A percentile compares a stretch with the other conserved stretches of the same genome.
These are phyloP conservation scores for Hypseocharis bilobata DNA, from an alignment of 441 rosid species.

Conservation along the genomic window DNA sequence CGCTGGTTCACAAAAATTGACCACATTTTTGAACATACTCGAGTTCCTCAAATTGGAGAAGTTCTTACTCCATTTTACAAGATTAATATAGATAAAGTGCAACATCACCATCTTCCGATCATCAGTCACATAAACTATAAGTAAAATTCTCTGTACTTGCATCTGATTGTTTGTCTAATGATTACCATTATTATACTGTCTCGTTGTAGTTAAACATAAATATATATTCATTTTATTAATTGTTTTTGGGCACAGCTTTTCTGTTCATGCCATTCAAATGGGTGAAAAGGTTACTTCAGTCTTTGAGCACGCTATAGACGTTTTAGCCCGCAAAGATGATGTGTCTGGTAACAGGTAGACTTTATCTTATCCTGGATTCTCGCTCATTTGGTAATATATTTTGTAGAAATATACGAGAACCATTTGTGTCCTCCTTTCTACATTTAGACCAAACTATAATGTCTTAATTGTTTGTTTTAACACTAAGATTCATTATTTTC, in stretches of 20 bases:
- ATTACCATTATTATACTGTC: constrained; percentile 14
- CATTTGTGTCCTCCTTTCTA: background rate
- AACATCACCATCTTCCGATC: constrained; percentile 64
- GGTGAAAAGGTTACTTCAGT: constrained; percentile 78
- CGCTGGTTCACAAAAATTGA: constrained; percentile 90
- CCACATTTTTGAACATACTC: constrained; percentile 84
- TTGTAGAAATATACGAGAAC: background rate
- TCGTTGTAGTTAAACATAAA: constrained; percentile 10
- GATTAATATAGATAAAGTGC: constrained; percentile 48
- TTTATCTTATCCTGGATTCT: constrained; percentile 9
- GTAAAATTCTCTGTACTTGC: constrained; percentile 31
- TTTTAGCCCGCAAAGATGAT: constrained; percentile 69
- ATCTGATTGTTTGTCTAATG: constrained; percentile 10
- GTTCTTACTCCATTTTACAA: constrained; percentile 68
- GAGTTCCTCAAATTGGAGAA: constrained; percentile 70
- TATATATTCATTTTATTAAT: constrained; percentile 12
- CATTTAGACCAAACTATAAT: constrained; percentile 2
- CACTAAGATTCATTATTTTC: constrained; percentile 9
- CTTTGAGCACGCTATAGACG: constrained; percentile 73
- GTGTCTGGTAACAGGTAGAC: constrained; percentile 51
- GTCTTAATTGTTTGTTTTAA: constrained; percentile 3
- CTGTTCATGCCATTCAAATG: constrained; percentile 92
- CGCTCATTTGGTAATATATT: constrained; percentile 8
- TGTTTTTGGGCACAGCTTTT: constrained; percentile 45
- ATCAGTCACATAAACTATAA: constrained; percentile 79